Conservation (phyloP, 768 basidiomycete species). For the Botryobasidium botryosum region DNA sequence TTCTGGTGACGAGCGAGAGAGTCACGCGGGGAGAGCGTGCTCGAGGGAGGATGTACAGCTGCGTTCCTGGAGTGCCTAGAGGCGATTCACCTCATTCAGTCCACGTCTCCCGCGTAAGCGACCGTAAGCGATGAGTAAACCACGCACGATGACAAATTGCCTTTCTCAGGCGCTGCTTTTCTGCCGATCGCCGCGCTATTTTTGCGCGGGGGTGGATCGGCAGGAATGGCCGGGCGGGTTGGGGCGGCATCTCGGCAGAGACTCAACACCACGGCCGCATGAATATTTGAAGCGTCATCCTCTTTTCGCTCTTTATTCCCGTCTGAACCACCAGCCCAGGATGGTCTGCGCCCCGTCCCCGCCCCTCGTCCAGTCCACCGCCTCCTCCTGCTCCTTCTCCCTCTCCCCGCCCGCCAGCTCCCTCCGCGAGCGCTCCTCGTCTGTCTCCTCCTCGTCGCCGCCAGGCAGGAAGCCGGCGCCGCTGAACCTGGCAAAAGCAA, state of each 20-base stretch:
- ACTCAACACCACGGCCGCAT: neutral
- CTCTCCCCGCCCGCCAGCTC: constrained; percentile 25
- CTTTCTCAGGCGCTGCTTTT: too few relatives aligned
- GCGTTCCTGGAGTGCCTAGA: too few relatives aligned
- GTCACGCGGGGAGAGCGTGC: too few relatives aligned
- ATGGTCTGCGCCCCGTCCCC: constrained; percentile 3
- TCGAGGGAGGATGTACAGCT: too few relatives aligned
- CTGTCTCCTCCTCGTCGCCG: constrained; percentile 18
- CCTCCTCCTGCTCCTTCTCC: constrained; percentile 14
- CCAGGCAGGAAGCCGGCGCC: neutral
- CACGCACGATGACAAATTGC: too few relatives aligned
- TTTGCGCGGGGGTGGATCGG: neutral
- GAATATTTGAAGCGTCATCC: neutral
- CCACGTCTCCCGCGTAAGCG: too few relatives aligned
- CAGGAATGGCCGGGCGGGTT: neutral
- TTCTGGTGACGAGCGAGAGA: too few relatives aligned
- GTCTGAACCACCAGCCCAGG: constrained; percentile 2
- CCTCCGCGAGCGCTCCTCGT: constrained; percentile 39
- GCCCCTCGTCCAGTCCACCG: constrained; percentile 1
- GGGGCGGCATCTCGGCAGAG: neutral
- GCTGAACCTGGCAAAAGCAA: neutral
- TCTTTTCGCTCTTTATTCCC: constrained; percentile 4
- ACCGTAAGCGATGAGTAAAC: too few relatives aligned
- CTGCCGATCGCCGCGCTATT: neutral
- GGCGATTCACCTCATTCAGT: too few relatives aligned